Evolutionary conservation across 2,329 filamentous ascomycete species (phyloP), one percentile per base, ranked within the genome.

Genomic region (Trichoderma semiorbis): DNA sequence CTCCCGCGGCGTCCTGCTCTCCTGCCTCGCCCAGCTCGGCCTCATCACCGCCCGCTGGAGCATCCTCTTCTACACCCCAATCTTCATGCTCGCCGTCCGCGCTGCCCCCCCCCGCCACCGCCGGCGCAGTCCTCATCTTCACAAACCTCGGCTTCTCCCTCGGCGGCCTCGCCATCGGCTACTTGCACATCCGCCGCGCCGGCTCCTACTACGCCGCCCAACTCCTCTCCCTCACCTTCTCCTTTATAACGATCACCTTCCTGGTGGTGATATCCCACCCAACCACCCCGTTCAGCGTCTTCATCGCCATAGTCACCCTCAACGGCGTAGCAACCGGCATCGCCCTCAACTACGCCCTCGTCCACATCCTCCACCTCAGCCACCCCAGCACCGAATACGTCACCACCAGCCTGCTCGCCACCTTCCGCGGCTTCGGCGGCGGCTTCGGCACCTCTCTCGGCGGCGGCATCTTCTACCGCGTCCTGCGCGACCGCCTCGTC

Each of bases 41-140:
- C 87, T 94, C 79, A 95, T 97, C 92, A 90, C 92, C 78, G 87
- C 92, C 2, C 90, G 94, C 71, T 97, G 93, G 93, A 87, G 86
- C 7, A 86, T 97, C 2, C 84, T 97, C 8, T 96, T 94, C 83
- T 97, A 94, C 81, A 88, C 91, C 0, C 93, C 94, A 0, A 89
- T 94, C 57, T 95, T 93, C 76, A 91, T 93, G 39, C 89, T 96
- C 71, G 92, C 92, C 4, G 91, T 96, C 2, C 89, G 91, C 3
- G 88, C 88, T 70, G 92, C 92, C 83, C 82, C 86, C 86, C 1
- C 91, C 92, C 0, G 91, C 92, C 1, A 84, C 88, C 1, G 91
- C 93, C 3, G 94, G 93, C 3, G 87, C 91, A 5, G 91, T 95
- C 43, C 86, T 97, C 7, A 88, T 97, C 61, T 93, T 94, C 0